phyloP scores from a whole-genome alignment of 2,329 filamentous ascomycete genomes.

The Ambrosiella beaveri region DNA sequence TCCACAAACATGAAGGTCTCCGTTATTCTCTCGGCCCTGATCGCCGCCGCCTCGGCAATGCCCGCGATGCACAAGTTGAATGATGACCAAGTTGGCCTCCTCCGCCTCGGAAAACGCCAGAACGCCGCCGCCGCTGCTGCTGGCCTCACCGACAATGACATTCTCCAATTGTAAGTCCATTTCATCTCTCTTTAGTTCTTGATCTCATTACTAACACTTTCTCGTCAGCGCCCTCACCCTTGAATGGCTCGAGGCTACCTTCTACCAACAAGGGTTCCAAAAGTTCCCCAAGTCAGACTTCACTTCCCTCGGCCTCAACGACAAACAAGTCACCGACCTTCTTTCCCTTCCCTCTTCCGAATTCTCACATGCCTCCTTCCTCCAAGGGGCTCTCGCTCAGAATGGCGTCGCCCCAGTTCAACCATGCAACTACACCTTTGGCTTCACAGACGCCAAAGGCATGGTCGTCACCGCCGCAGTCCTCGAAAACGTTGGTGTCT shows the following conservation, averaged over 20 bases:
- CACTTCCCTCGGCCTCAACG: constrained; percentile 26
- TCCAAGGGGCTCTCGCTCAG: constrained; percentile 40
- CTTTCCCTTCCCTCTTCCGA: constrained; percentile 46
- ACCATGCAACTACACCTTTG: constrained; percentile 57
- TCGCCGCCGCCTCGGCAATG: constrained; percentile 28
- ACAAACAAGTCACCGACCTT: constrained; percentile 28
- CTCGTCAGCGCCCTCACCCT: constrained; percentile 42
- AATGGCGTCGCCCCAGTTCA: constrained; percentile 47
- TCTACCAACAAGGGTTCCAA: constrained; percentile 54
- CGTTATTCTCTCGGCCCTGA: constrained; percentile 27
- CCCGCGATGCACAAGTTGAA: constrained; percentile 29
- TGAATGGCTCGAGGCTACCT: constrained; percentile 56
- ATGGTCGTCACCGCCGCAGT: constrained; percentile 56
- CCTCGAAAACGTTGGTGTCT: constrained; percentile 56
- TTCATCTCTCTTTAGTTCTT: too few relatives aligned
- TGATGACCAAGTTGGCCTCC: constrained; percentile 28
- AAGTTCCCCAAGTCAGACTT: constrained; percentile 51
- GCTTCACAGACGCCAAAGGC: constrained; percentile 42
- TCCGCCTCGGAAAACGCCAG: constrained; percentile 32
- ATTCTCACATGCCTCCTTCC: constrained; percentile 25
- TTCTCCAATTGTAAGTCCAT: constrained; percentile 38
- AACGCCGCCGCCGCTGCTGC: constrained; percentile 29
- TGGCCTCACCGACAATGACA: constrained; percentile 35
- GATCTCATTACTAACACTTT: not conserved
- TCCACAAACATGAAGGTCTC: constrained; percentile 23